phyloP scores from a whole-genome alignment of 2,329 filamentous ascomycete genomes.

The Diplodia intermedia region DNA sequence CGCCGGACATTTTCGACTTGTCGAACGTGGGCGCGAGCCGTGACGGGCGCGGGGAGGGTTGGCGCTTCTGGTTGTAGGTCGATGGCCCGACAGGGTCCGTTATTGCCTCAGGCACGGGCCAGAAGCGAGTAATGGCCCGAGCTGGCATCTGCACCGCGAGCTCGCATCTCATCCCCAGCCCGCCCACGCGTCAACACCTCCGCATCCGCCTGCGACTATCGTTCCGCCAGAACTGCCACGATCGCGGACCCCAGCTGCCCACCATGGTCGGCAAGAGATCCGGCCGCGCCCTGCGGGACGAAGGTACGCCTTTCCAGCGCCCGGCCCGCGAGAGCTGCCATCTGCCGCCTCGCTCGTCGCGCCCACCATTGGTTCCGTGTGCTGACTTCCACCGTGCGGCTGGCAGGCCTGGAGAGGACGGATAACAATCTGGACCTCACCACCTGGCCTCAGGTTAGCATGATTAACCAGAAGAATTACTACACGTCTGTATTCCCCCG shows the following conservation, averaged over 20 bases:
- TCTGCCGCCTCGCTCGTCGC: slow-evolving; percentile 2
- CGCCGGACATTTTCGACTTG: slow-evolving; percentile 13
- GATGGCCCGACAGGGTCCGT: slow-evolving; percentile 8
- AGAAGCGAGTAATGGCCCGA: not conserved
- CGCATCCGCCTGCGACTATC: not conserved
- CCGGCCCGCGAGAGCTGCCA: not conserved
- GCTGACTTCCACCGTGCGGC: slow-evolving; percentile 26
- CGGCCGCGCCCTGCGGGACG: slow-evolving; percentile 66
- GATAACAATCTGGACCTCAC: slow-evolving; percentile 98
- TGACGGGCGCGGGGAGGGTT: not conserved
- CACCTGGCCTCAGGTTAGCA: slow-evolving; percentile 87
- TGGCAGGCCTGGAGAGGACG: slow-evolving; percentile 85
- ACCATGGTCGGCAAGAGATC: slow-evolving; percentile 71
- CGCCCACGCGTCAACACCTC: not conserved
- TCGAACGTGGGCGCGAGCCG: not conserved
- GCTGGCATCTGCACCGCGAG: not conserved
- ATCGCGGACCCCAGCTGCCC: slow-evolving; percentile 1
- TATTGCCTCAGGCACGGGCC: slow-evolving; percentile 5
- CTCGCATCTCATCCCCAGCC: slow-evolving; percentile 1
- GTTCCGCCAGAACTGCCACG: not conserved
- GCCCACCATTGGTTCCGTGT: not conserved
- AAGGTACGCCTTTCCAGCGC: slow-evolving; percentile 52
- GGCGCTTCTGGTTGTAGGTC: not conserved
- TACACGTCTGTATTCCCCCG: slow-evolving; percentile 73
- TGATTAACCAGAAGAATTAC: slow-evolving; percentile 99